Evolutionary conservation across 331 rosid genomes (phyloP), one percentile per base, ranked within the genome.

Genomic region (Malus hybrid): DNA sequence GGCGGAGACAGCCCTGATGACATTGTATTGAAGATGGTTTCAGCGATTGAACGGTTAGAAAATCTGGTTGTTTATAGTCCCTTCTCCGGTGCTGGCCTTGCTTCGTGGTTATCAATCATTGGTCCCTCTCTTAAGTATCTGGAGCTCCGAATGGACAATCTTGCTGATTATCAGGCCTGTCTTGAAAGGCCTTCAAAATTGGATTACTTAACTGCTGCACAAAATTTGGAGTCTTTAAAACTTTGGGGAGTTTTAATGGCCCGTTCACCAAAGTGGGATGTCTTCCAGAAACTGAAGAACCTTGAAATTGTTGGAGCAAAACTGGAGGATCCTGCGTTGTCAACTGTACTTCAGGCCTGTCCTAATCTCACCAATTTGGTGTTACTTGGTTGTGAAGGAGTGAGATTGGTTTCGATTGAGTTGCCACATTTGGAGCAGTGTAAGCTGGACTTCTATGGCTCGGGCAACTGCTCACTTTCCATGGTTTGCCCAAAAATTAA

Each of bases 221-320:
- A 42, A 83, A 86, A 88, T 79, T 83, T 95, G 84, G 85, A 87
- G 76, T 84, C 91, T 68, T 84, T 95, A 8, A 90, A 87, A 82
- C 85, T 95, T 52, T 95, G 99, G 99, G 93, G 96, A 72, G 99
- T 95, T 29, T 80, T 92, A 76, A 81, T 95, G 86, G 62, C 73
- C 66, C 79, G 79, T 26, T 68, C 91, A 50, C 97, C 97, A 9
- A 85, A 83, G 72, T 95, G 97, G 99, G 91, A 85, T 50, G 88
- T 69, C 70, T 90, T 95, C 76, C 79, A 70, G 24, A 90, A 83
- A 24, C 91, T 95, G 30, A 76, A 32, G 71, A 90, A 84, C 84
- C 97, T 95, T 57, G 99, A 95, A 77, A 89, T 95, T 81, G 87
- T 88, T 67, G 97, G 99, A 68, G 93, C 97, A 14, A 92, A 83